Evolutionary conservation across 805 yeast species (phyloP).

Genomic region (Nematodospora valgi): DNA sequence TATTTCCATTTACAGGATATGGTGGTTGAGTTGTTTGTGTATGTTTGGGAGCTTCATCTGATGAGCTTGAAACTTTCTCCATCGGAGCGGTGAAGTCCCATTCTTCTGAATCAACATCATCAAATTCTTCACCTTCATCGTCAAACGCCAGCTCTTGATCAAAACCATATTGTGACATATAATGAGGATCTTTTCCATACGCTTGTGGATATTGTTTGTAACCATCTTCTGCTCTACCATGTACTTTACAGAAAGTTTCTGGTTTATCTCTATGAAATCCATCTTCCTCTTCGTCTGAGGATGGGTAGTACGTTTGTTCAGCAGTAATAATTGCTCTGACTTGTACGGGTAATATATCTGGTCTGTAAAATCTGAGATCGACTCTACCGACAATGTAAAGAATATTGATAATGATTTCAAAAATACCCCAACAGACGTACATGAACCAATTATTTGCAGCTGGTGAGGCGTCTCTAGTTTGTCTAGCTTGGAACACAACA

Average conservation of each 20-base stretch:
- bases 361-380: slow-evolving; percentile 77
- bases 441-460: slow-evolving; percentile 51
- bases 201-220: background rate
- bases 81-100: slow-evolving; percentile 8
- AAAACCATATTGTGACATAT: background rate
- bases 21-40: background rate
- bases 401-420: slow-evolving; percentile 57
- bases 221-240: background rate
- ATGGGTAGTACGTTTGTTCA: slow-evolving; percentile 34
- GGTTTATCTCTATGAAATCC: slow-evolving; percentile 11
- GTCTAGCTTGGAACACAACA: slow-evolving; percentile 19
- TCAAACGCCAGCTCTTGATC: slow-evolving; percentile 2
- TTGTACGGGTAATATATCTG: slow-evolving; percentile 49
- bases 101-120: slow-evolving; percentile 7
- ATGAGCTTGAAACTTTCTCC: background rate
- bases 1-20: slow-evolving; percentile 1
- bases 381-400: slow-evolving; percentile 61
- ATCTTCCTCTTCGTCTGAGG: slow-evolving; percentile 22
- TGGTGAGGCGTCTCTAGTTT: slow-evolving; percentile 12
- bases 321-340: slow-evolving; percentile 42
- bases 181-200: background rate
- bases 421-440: slow-evolving; percentile 67
- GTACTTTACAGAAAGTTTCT: slow-evolving; percentile 8
- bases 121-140: background rate
- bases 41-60: slow-evolving; percentile 1